These are phyloP conservation scores for Paramecium octaurelia DNA, from an alignment of 73 alveolate species.

Conservation along the genomic window DNA sequence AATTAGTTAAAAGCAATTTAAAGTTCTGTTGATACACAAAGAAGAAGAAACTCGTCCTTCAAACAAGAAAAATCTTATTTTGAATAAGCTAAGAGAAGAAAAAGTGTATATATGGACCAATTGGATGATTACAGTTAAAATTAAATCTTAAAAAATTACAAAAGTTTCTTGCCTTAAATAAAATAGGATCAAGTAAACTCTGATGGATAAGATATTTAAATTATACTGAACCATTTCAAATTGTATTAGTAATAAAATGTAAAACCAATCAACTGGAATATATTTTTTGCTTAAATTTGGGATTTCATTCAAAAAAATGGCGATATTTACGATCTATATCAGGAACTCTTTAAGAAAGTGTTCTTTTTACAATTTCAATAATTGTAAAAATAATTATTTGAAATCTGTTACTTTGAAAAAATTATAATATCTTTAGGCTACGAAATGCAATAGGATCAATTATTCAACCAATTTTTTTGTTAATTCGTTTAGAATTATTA, in stretches of 20 bases:
- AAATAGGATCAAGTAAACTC: background rate
- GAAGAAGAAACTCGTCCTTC: background rate
- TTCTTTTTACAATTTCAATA: background rate
- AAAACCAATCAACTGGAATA: background rate
- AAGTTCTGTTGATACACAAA: background rate
- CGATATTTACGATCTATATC: background rate
- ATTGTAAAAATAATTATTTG: background rate
- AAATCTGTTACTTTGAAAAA: constrained; percentile 9
- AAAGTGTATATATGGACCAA: background rate
- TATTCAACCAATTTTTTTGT: background rate
- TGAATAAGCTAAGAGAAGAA: background rate
- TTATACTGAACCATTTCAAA: background rate
- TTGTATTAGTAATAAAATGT: background rate
- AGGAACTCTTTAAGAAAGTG: background rate
- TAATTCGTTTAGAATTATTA: background rate
- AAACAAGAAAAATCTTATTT: background rate
- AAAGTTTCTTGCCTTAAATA: background rate
- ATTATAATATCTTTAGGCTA: background rate
- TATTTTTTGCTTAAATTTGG: background rate
- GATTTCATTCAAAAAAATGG: constrained; percentile 3
- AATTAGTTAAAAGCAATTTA: background rate
- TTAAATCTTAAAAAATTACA: background rate
- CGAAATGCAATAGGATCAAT: background rate
- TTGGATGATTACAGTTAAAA: constrained; percentile 4
- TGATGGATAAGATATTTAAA: background rate